Percentiles rank a stretch among this genome's conserved stretches.
Evolutionary conservation across 371 early-diverging fungal species (phyloP).

Genomic region (Lichtheimia ornata): DNA sequence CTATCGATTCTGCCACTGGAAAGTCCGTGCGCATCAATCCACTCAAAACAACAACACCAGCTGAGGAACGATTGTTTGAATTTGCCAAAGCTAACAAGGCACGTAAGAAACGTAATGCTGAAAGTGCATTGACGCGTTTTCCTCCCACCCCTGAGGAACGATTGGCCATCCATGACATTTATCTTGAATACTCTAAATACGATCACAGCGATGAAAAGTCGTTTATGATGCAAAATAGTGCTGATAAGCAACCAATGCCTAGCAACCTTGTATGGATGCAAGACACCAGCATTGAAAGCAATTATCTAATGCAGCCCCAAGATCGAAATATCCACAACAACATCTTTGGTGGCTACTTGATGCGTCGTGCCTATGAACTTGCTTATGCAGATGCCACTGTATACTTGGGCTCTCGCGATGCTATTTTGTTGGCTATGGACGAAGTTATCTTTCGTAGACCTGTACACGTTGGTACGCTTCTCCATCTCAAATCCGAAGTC

Average conservation of each 20-base stretch:
- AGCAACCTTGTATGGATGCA: conserved; percentile 75
- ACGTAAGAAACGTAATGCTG: conserved; percentile 59
- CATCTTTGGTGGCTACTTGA: conserved; percentile 89
- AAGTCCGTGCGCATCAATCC: conserved; percentile 78
- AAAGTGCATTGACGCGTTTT: conserved; percentile 59
- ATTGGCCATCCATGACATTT: conserved; percentile 79
- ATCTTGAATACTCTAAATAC: conserved; percentile 56
- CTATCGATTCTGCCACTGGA: conserved; percentile 72
- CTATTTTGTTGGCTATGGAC: conserved; percentile 75
- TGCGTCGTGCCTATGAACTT: conserved; percentile 81
- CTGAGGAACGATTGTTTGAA: conserved; percentile 73
- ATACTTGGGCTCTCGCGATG: conserved; percentile 51
- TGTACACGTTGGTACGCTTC: conserved; percentile 87
- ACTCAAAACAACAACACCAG: conserved; percentile 68
- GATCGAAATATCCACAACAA: conserved; percentile 92
- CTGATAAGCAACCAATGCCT: conserved; percentile 17
- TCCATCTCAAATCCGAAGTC: conserved; percentile 75
- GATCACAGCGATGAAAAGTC: conserved; percentile 5
- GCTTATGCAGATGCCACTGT: conserved; percentile 76
- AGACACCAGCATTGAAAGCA: conserved; percentile 75
- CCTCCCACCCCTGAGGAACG: conserved; percentile 89
- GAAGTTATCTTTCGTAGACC: conserved; percentile 88
- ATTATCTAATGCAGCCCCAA: conserved; percentile 77
- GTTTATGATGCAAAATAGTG: not conserved
- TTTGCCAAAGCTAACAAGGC: conserved; percentile 74